A percentile compares a stretch with the other conserved stretches of the same genome.
Conservation (phyloP, 225 moss, liverwort and hornwort genomes). For the Rhytidiadelphus loreus region DNA sequence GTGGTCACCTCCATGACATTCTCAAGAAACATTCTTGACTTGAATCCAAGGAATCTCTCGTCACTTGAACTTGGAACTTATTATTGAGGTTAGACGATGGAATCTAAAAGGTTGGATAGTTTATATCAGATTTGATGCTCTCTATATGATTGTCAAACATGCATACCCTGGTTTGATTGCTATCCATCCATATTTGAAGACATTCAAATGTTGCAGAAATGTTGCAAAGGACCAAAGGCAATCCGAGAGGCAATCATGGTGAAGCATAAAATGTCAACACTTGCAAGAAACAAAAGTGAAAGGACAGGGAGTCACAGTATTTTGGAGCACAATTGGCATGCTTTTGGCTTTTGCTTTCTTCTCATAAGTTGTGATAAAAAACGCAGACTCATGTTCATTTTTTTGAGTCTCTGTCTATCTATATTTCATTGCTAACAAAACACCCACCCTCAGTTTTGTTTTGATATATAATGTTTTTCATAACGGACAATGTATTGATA, state of each 20-base stretch:
- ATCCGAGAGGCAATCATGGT: not conserved
- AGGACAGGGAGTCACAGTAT: not conserved
- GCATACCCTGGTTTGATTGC: not conserved
- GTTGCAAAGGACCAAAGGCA: not conserved
- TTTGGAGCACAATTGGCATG: not conserved
- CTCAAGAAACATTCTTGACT: not conserved
- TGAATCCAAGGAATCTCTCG: not conserved
- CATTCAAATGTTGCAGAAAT: not conserved
- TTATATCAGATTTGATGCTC: not conserved
- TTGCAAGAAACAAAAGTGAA: not conserved
- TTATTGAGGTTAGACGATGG: not conserved
- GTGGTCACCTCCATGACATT: not conserved
- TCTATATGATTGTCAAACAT: not conserved
- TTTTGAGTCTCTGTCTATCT: not conserved
- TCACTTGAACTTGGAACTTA: not conserved
- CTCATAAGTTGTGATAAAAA: not conserved
- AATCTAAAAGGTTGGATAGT: not conserved
- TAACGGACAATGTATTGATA: not conserved
- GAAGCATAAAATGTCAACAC: not conserved
- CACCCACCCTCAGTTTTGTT: not conserved
- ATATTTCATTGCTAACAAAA: not conserved
- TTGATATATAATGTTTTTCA: not conserved
- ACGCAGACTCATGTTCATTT: not conserved
- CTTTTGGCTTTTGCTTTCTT: not conserved
- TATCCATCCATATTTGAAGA: not conserved